Evolutionary conservation across 2,329 filamentous ascomycete genomes (phyloP).

Genomic region (Mariannaea sp.): DNA sequence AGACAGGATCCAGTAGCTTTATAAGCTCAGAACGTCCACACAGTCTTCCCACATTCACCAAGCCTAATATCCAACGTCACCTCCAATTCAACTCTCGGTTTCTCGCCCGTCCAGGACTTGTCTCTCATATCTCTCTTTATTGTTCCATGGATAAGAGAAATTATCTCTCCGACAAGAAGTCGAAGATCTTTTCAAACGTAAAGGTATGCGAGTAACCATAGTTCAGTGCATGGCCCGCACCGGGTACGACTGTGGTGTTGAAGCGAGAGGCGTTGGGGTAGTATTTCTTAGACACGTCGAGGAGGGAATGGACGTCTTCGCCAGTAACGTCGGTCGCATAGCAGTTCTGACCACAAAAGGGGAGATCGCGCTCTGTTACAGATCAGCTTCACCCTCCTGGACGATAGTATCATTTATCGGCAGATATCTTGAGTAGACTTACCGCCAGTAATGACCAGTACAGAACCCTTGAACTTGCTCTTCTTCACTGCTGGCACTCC

Average conservation of each 20-base stretch:
- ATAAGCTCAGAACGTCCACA: too few species aligned
- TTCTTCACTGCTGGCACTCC: conserved; percentile 42
- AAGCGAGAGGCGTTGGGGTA: conserved; percentile 56
- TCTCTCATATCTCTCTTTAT: background rate
- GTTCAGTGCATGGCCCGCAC: conserved; percentile 58
- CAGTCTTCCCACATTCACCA: too few species aligned
- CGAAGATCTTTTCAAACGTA: conserved; percentile 44
- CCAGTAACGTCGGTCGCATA: conserved; percentile 46
- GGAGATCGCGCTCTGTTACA: conserved; percentile 50
- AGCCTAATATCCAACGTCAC: background rate
- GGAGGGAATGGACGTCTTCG: conserved; percentile 46
- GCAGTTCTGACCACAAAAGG: conserved; percentile 68
- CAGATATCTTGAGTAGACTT: too few species aligned
- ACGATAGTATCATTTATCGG: background rate
- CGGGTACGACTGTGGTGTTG: conserved; percentile 57
- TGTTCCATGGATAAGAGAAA: too few species aligned
- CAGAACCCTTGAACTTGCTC: conserved; percentile 56
- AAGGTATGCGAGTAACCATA: conserved; percentile 44
- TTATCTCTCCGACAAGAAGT: conserved; percentile 42
- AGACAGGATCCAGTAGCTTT: too few species aligned
- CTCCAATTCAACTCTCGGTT: background rate
- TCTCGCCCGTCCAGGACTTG: background rate
- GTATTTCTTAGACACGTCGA: conserved; percentile 46
- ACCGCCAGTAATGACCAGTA: conserved; percentile 63
- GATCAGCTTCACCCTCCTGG: conserved; percentile 18